A percentile compares a stretch with the other conserved stretches of the same genome.
Evolutionary conservation across 2,329 filamentous ascomycete species (phyloP).

Genomic region (Fusarium concolor): DNA sequence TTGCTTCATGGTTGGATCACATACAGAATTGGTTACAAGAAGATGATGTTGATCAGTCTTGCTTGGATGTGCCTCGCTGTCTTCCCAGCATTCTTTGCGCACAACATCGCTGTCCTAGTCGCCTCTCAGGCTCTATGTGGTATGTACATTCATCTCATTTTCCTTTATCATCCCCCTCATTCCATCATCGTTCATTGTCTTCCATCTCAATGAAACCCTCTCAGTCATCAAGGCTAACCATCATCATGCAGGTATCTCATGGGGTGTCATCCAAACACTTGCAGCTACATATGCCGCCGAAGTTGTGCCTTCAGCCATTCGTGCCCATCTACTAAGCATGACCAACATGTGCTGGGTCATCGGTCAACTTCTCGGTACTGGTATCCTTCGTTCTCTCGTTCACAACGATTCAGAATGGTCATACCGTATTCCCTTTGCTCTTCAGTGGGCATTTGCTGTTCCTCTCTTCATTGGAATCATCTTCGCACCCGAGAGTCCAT

Average conservation of each 20-base stretch:
- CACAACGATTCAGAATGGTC: slow-evolving; percentile 45
- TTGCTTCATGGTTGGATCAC: slow-evolving; percentile 55
- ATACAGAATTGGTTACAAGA: slow-evolving; percentile 52
- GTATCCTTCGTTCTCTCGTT: slow-evolving; percentile 50
- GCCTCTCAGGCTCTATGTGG: slow-evolving; percentile 50
- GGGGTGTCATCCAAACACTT: slow-evolving; percentile 51
- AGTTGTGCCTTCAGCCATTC: slow-evolving; percentile 46
- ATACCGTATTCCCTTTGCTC: slow-evolving; percentile 51
- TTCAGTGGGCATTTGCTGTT: slow-evolving; percentile 56
- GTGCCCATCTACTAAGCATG: slow-evolving; percentile 52
- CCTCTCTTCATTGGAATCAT: slow-evolving; percentile 50
- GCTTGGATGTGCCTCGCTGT: slow-evolving; percentile 52
- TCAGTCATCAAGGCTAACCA: not conserved
- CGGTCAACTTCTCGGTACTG: slow-evolving; percentile 53
- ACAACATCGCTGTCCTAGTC: slow-evolving; percentile 48
- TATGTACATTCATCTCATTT: not conserved
- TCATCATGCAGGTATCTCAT: slow-evolving; percentile 43
- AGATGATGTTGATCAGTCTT: slow-evolving; percentile 54
- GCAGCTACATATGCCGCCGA: slow-evolving; percentile 56
- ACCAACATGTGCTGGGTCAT: slow-evolving; percentile 58
- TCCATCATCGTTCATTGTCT: not conserved
- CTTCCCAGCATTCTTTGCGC: slow-evolving; percentile 54
- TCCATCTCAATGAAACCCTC: rapidly evolving
- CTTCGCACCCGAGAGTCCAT: slow-evolving; percentile 55
- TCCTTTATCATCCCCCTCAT: rapidly evolving